Evolutionary conservation across 768 basidiomycete genomes (phyloP).

Genomic region (Termitomyces sp.): DNA sequence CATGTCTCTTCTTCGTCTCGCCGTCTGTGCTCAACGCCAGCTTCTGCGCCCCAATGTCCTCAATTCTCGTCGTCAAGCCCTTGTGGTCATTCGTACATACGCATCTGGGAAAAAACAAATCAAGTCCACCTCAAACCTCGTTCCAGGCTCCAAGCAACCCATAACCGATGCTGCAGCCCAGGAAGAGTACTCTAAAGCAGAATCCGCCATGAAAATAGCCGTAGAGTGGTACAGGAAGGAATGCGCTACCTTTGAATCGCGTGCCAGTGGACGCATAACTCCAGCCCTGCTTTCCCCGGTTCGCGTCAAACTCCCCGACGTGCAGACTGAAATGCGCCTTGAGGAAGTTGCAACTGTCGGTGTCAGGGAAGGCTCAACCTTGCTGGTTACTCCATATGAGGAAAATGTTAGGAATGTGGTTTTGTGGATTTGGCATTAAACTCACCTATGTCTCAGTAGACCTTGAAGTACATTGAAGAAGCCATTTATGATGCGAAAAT

Average conservation of each 20-base stretch:
- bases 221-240: conserved; percentile 80
- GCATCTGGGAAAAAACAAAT: conserved; percentile 29
- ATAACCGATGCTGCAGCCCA: conserved; percentile 51
- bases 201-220: conserved; percentile 56
- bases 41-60: not conserved
- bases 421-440: not conserved
- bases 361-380: conserved; percentile 69
- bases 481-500: conserved; percentile 75
- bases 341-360: conserved; percentile 81
- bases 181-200: conserved; percentile 60
- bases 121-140: conserved; percentile 54
- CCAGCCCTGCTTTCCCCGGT: conserved; percentile 70
- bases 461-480: conserved; percentile 69
- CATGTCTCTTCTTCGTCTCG: conserved; percentile 3
- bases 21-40: conserved; percentile 1
- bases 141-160: conserved; percentile 66
- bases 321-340: conserved; percentile 38
- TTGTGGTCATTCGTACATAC: conserved; percentile 13
- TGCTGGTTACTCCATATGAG: conserved; percentile 76
- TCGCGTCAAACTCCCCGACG: conserved; percentile 47
- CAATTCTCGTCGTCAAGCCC: not conserved
- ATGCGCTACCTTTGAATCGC: conserved; percentile 65
- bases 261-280: conserved; percentile 74
- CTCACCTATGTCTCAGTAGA: conserved; percentile 46
- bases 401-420: conserved; percentile 55